Base-by-base conservation (phyloP, 1,284 basidiomycete species). In the Polyporus tsugae region DNA sequence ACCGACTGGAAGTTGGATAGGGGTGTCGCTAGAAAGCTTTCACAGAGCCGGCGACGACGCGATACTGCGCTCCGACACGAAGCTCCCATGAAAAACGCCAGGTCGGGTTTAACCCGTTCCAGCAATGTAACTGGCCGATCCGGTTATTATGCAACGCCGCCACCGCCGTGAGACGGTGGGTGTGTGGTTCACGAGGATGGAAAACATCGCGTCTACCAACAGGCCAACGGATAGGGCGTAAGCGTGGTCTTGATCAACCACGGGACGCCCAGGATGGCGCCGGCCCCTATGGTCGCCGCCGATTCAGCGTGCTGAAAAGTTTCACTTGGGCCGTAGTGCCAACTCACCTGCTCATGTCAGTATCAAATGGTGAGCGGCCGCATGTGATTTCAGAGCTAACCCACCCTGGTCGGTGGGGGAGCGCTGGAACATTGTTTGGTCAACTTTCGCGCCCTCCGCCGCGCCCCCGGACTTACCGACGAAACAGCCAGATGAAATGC, bases 381-480 rank as follows among this genome's bases (percentile, higher is more conserved):
- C 17, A 35, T 33, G 38, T 33, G 15, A 46, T 29, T 19, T 35
- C 35, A 5, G 39, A 29, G 19, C 39, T 60, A 25, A 25, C 38
- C 13, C n/a, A 88, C 85, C 78, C 82, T 84, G 91, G 76, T 6
- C 89, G 84, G 0, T 6, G 10, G 11, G n/a, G 17, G n/a, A 17
- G 22, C 13, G 22, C 52, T 58, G 19, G 9, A 38, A 38, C 15
- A n/a, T 9, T 57, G 19, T 57, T 36, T 15, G 35, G 33, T 36
- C 7, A 15, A 19, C 29, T 57, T 2, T 57, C 4, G 2, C 19
- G 0, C 33, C 53, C 6, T 6, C 53, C 33, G 2, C 4, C 10
- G 11, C 13, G 17, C 11, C 15, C 41, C 5, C 9, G 60, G 13
- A 70, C 75, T 29, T 60, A 76, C 78, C 77, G 6, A 74, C 79